Evolutionary conservation across 371 early-diverging fungal species (phyloP).

Genomic region (Mucor lusitanicus): DNA sequence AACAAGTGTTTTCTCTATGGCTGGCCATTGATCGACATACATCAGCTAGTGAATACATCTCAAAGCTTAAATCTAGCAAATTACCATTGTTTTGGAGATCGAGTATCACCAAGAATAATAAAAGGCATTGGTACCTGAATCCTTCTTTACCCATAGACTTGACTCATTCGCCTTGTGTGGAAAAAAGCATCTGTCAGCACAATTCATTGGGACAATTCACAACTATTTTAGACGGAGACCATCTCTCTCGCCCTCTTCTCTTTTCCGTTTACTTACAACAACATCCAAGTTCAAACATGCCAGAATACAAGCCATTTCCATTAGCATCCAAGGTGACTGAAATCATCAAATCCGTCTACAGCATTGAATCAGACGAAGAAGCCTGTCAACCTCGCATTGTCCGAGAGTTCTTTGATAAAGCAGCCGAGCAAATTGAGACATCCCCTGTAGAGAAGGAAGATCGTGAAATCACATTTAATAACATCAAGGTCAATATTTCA

Average conservation of each 20-base stretch:
- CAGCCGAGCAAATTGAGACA: background rate
- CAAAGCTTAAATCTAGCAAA: no score
- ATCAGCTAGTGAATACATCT: no score
- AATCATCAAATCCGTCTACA: background rate
- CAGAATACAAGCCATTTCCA: constrained; percentile 8
- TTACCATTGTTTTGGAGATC: no score
- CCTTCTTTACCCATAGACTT: background rate
- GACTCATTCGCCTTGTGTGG: background rate
- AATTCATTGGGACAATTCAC: background rate
- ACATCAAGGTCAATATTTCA: constrained; percentile 10
- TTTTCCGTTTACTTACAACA: background rate
- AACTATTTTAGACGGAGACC: background rate
- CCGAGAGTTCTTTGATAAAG: constrained; percentile 1
- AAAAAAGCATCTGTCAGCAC: constrained; percentile 3
- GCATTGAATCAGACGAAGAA: constrained; percentile 6
- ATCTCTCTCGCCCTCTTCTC: background rate
- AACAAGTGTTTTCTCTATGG: no score
- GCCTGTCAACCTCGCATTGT: constrained; percentile 5
- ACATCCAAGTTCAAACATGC: background rate
- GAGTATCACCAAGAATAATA: no score
- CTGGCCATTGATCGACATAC: no score
- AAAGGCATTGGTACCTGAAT: background rate
- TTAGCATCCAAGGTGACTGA: background rate
- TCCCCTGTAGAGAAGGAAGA: constrained; percentile 12
- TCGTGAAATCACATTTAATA: background rate